Conservation (phyloP, 495 filamentous ascomycete genomes). For the Tuber microsphaerosporum region DNA sequence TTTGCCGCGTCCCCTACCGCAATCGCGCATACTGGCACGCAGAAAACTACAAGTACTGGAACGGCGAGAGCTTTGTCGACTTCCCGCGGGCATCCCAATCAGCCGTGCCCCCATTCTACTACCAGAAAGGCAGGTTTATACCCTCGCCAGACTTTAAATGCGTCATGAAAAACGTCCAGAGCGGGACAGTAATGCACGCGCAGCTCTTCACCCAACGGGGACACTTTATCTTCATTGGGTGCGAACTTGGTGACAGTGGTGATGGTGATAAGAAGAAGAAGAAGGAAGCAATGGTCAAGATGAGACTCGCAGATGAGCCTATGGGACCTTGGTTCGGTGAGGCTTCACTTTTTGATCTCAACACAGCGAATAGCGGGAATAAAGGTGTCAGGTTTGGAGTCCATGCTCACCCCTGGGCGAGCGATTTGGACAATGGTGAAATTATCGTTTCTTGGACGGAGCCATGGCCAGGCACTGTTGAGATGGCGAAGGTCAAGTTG, state of each 20-base stretch:
- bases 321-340: slow-evolving; percentile 23
- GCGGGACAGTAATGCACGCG: slow-evolving; percentile 15
- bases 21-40: slow-evolving; percentile 16
- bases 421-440: slow-evolving; percentile 3
- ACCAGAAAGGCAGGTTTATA: not conserved
- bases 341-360: slow-evolving; percentile 14
- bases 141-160: not conserved
- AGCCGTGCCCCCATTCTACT: not conserved
- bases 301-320: slow-evolving; percentile 21
- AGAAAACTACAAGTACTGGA: slow-evolving; percentile 23
- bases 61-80: slow-evolving; percentile 14
- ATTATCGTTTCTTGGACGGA: slow-evolving; percentile 19
- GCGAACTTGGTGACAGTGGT: not conserved
- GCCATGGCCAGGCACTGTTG: slow-evolving; percentile 19
- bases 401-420: slow-evolving; percentile 17
- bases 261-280: not conserved
- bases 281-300: not conserved
- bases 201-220: slow-evolving; percentile 16
- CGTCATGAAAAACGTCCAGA: slow-evolving; percentile 9
- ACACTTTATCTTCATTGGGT: slow-evolving; percentile 13
- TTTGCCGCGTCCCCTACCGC: slow-evolving; percentile 21
- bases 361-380: not conserved
- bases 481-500: slow-evolving; percentile 17
- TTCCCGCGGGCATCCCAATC: not conserved
- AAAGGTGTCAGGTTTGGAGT: slow-evolving; percentile 8